A percentile compares a stretch with the other conserved stretches of the same genome.
Evolutionary conservation across 108 stramenopile genomes (phyloP).

Genomic region (Skeletonema menzelii): DNA sequence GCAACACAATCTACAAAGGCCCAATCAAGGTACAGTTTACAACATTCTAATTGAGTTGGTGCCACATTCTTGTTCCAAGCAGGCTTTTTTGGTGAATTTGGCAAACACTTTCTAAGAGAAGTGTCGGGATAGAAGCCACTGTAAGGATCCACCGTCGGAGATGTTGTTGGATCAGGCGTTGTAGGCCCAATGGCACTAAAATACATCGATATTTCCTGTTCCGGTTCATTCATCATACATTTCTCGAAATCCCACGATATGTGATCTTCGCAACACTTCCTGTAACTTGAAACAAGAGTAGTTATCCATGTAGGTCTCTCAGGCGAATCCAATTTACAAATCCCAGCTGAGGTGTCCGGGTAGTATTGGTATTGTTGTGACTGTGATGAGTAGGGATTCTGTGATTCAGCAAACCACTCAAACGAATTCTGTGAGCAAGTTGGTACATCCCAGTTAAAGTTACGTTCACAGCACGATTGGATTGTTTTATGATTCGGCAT

Average conservation of each 20-base stretch:
- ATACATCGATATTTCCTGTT: neutral
- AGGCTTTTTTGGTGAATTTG: neutral
- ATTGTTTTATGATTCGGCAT: neutral
- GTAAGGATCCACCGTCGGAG: neutral
- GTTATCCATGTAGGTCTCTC: neutral
- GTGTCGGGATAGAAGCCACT: neutral
- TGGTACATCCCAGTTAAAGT: neutral
- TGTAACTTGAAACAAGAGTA: neutral
- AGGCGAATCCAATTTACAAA: neutral
- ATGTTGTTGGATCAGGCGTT: neutral
- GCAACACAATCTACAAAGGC: neutral
- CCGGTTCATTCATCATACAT: neutral
- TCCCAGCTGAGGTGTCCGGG: neutral
- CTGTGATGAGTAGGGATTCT: too few species aligned
- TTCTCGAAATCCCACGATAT: neutral
- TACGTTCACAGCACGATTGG: neutral
- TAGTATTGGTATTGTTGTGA: neutral
- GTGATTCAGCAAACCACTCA: neutral
- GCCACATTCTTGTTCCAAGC: neutral
- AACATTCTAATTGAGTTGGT: neutral
- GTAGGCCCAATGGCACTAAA: neutral
- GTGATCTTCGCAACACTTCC: neutral
- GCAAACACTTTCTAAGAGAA: neutral
- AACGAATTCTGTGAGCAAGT: neutral
- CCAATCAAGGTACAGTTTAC: neutral